A percentile compares a stretch with the other conserved stretches of the same genome.
These are phyloP conservation scores for Silene coronaria DNA, from an alignment of 179 eudicot species.

Conservation along the genomic window DNA sequence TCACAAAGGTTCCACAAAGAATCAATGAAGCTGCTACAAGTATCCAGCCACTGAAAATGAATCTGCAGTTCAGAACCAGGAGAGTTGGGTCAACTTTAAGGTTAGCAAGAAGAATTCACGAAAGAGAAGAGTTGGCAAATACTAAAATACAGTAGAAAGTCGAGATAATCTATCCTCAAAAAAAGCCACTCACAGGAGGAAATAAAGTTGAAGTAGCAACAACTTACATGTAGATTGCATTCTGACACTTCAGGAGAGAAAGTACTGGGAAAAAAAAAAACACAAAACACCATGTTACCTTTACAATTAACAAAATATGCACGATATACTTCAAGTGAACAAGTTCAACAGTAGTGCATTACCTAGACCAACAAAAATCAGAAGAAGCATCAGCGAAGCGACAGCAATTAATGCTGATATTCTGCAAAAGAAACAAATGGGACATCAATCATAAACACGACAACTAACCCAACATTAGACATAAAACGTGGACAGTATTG, in stretches of 20 bases:
- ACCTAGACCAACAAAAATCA: conserved; percentile 75
- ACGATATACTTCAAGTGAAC: background rate
- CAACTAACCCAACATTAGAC: background rate
- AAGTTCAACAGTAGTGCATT: conserved; percentile 27
- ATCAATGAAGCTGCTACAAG: conserved; percentile 74
- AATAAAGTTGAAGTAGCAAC: background rate
- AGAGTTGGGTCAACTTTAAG: background rate
- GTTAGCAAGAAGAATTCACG: background rate
- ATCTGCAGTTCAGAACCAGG: conserved; percentile 41
- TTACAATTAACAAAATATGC: background rate
- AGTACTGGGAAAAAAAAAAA: conserved; percentile 47
- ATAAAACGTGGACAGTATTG: background rate
- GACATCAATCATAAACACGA: background rate
- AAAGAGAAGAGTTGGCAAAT: background rate
- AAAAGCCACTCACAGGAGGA: background rate
- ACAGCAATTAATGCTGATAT: conserved; percentile 53
- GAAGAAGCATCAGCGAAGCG: conserved; percentile 66
- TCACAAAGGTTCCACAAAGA: conserved; percentile 79
- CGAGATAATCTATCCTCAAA: background rate
- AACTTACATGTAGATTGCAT: conserved; percentile 70
- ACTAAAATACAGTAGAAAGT: background rate
- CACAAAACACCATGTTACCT: conserved; percentile 8
- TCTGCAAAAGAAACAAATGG: conserved; percentile 30
- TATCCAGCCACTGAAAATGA: conserved; percentile 81
- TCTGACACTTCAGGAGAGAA: conserved; percentile 57